Base-by-base conservation (phyloP, 805 yeast species). In the Kluyveromyces nonfermentans region DNA sequence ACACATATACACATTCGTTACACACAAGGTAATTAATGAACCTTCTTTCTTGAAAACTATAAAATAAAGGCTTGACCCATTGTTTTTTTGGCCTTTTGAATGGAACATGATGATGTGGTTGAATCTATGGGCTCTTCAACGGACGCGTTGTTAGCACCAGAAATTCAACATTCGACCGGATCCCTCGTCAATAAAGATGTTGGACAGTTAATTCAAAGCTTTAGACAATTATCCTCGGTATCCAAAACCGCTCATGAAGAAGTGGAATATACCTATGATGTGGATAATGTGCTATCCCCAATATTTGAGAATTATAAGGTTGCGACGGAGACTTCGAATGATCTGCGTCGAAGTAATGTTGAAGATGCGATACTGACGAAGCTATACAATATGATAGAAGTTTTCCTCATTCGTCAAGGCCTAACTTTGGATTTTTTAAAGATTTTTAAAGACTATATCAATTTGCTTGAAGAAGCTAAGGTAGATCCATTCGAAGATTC, bases 361-460 rank as follows among this genome's bases (percentile, higher is more conserved):
- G 22, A 31, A 14, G 46, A 47, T 25, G 45, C 54, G 2, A 41
- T 48, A 14, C 35, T 57, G n/a, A 35, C 34, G 7, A 31, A 37
- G 31, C 38, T 60, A n/a, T 55, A 52, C 42, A 52, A 51, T 33
- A 52, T 47, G 32, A 53, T 57, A 20, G 58, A 56, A 41, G 56
- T 57, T 2, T 54, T 52, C 38, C 46, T 60, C 10, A 22, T 53
- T 17, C 49, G 59, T 21, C 55, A 56, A 33, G 41, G 46, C 14
- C 32, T 56, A 39, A 57, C 64, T 1, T 46, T 53, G 37, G 55
- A 50, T 21, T 60, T 60, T 45, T 46, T 59, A 31, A 52, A 49
- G 40, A 47, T 55, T 10, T 56, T 59, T 40, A 51, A 52, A 21
- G 34, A 41, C 9, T 61, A 60, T 36, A 35, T 55, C 19, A 10